Evolutionary conservation across 2,329 filamentous ascomycete genomes (phyloP).

Genomic region (Talaromyces pinophilus): DNA sequence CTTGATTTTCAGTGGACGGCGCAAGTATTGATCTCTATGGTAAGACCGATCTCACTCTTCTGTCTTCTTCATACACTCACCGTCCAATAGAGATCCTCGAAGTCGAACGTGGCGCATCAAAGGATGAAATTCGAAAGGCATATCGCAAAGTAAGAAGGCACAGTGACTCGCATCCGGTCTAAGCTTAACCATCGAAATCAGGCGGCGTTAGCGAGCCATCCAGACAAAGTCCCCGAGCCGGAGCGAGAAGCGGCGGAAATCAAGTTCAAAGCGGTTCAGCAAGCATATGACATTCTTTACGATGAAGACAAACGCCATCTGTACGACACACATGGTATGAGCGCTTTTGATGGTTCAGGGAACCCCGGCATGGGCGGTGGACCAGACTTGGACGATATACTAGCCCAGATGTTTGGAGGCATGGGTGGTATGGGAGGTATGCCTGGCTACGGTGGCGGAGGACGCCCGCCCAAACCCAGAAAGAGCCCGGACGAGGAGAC

Average conservation of each 20-base stretch:
- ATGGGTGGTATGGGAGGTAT: conserved; percentile 32
- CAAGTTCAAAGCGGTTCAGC: conserved; percentile 88
- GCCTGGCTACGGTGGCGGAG: conserved; percentile 48
- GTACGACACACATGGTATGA: conserved; percentile 95
- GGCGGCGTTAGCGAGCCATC: conserved; percentile 86
- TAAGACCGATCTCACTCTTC: conserved; percentile 36
- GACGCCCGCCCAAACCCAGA: conserved; percentile 48
- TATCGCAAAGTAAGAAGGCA: conserved; percentile 75
- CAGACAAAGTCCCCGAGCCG: conserved; percentile 89
- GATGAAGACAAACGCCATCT: conserved; percentile 91
- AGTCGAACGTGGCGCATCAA: conserved; percentile 69
- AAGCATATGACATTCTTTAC: conserved; percentile 96
- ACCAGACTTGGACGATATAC: conserved; percentile 82
- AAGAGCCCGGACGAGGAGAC: conserved; percentile 84
- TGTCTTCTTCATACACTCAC: not conserved
- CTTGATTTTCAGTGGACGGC: conserved; percentile 15
- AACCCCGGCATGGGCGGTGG: conserved; percentile 64
- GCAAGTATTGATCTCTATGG: conserved; percentile 62
- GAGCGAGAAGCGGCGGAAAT: conserved; percentile 82
- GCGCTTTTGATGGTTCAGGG: conserved; percentile 80
- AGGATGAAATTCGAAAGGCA: conserved; percentile 88
- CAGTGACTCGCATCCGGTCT: not conserved
- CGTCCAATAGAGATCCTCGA: conserved; percentile 70
- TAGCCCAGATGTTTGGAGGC: conserved; percentile 78
- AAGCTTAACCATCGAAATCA: conserved; percentile 42